These are phyloP conservation scores for Hyphopichia wangnamkhiaoensis DNA, from an alignment of 1,139 yeast genomes.

Conservation along the genomic window DNA sequence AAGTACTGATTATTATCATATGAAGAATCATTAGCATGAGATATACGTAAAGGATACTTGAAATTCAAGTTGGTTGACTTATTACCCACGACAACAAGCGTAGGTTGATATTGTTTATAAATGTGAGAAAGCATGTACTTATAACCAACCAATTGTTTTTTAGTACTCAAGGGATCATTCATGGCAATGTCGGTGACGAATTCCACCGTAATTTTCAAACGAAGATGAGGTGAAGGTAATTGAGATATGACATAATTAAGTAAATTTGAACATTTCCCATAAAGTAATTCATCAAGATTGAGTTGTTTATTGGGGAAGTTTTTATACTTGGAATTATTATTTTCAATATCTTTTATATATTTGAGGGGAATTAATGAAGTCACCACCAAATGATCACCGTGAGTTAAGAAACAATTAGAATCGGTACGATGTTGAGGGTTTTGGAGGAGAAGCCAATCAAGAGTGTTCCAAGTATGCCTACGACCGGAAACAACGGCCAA, in stretches of 20 bases:
- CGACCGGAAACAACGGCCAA: constrained; percentile 43
- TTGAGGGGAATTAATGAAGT: constrained; percentile 39
- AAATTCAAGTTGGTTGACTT: constrained; percentile 44
- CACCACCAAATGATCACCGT: constrained; percentile 43
- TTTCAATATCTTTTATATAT: constrained; percentile 17
- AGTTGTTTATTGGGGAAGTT: constrained; percentile 11
- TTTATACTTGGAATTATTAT: constrained; percentile 8
- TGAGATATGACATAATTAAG: constrained; percentile 39
- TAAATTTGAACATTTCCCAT: constrained; percentile 40
- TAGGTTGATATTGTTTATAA: constrained; percentile 45
- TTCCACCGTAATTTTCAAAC: constrained; percentile 55
- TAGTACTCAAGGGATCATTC: constrained; percentile 10
- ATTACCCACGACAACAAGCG: constrained; percentile 40
- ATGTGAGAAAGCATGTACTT: constrained; percentile 40
- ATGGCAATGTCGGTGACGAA: constrained; percentile 37
- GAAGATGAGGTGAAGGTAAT: constrained; percentile 27
- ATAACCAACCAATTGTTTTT: constrained; percentile 21
- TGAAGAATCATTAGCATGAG: constrained; percentile 4
- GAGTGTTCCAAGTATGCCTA: constrained; percentile 46
- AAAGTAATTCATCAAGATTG: constrained; percentile 30
- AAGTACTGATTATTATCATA: constrained; percentile 27
- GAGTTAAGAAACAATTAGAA: constrained; percentile 25
- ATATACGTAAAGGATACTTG: constrained; percentile 40
- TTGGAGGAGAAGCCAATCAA: constrained; percentile 38
- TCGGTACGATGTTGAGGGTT: constrained; percentile 11